Conservation (phyloP, 2,329 filamentous ascomycete genomes). For the Monilinia fructicola region DNA sequence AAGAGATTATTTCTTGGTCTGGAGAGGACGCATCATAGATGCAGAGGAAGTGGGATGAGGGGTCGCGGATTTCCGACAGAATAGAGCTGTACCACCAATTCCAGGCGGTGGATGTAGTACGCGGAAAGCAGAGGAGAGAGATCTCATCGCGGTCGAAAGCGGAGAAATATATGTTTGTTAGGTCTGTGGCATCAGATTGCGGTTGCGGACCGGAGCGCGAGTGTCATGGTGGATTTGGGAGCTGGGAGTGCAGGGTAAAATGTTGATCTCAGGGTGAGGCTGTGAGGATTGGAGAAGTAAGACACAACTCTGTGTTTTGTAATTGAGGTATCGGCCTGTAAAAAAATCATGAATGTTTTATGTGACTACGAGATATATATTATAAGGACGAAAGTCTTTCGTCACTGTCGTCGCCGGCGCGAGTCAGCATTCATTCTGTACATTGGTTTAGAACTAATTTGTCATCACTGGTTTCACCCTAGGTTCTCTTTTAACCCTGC, state of each 20-base stretch:
- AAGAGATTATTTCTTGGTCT: constrained; percentile 44
- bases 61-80: constrained; percentile 45
- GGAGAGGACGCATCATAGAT: constrained; percentile 41
- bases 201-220: constrained; percentile 44
- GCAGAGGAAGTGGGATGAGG: constrained; percentile 44
- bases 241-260: neutral
- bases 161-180: constrained; percentile 48
- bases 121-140: constrained; percentile 44
- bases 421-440: constrained; percentile 11
- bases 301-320: neutral
- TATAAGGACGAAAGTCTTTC: neutral
- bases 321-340: neutral
- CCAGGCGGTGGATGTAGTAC: constrained; percentile 30
- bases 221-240: constrained; percentile 28
- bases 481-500: too few species aligned
- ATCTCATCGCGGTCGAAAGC: constrained; percentile 47
- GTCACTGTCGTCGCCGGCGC: neutral
- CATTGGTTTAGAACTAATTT: too few species aligned
- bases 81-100: constrained; percentile 43
- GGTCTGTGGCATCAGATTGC: constrained; percentile 43
- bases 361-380: neutral
- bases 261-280: neutral
- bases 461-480: neutral
- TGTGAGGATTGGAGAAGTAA: neutral
- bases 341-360: neutral